Conservation (phyloP, 1,284 basidiomycete genomes). For the Cryptococcus depauperatus region DNA sequence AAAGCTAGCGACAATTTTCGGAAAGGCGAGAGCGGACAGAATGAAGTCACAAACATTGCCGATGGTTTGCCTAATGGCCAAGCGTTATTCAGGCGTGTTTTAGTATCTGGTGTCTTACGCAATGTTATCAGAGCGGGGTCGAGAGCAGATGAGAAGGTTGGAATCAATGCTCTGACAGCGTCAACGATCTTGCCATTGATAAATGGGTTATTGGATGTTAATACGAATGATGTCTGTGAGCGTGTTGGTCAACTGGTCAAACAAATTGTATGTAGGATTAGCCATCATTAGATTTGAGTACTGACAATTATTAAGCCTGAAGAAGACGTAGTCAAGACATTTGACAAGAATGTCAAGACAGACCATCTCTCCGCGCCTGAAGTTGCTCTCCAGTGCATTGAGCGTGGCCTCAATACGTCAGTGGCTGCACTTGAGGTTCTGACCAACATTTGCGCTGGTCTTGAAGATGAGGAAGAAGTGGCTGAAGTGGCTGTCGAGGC, state of each 20-base stretch:
- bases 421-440: constrained; percentile 75
- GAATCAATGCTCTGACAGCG: constrained; percentile 42
- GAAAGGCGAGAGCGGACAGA: constrained; percentile 26
- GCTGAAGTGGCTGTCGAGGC: constrained; percentile 36
- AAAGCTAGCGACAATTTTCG: constrained; percentile 51
- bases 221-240: constrained; percentile 52
- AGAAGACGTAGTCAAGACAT: constrained; percentile 15
- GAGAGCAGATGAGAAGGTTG: constrained; percentile 55
- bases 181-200: constrained; percentile 67
- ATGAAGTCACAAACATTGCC: constrained; percentile 17
- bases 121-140: constrained; percentile 63
- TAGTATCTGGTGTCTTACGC: constrained; percentile 65
- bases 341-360: constrained; percentile 36
- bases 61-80: constrained; percentile 35
- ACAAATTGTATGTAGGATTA: constrained; percentile 48
- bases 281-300: neutral
- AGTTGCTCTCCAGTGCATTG: constrained; percentile 63
- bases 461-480: constrained; percentile 52
- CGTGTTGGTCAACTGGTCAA: constrained; percentile 54
- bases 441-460: constrained; percentile 75
- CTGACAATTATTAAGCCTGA: constrained; percentile 14
- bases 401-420: constrained; percentile 62
- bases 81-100: constrained; percentile 53
- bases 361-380: constrained; percentile 64
- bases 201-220: constrained; percentile 59